These are phyloP conservation scores for Tanozyma kutaoensis DNA, from an alignment of 805 yeast genomes.

Conservation along the genomic window DNA sequence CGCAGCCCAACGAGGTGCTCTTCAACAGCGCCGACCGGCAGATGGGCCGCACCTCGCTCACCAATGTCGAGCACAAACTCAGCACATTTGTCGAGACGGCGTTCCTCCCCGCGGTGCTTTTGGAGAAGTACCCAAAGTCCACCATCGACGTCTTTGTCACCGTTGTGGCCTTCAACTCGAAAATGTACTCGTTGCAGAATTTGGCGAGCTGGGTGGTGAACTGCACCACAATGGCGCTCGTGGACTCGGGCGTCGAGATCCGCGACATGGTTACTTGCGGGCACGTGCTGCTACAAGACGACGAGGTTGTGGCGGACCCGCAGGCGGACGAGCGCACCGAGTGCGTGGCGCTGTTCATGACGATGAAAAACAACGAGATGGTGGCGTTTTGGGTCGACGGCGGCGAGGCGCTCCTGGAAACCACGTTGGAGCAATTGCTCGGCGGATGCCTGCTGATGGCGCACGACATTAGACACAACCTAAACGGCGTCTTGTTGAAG, in stretches of 20 bases:
- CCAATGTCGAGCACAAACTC: conserved; percentile 31
- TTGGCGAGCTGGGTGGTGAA: conserved; percentile 42
- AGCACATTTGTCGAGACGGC: conserved; percentile 40
- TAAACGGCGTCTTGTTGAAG: conserved; percentile 29
- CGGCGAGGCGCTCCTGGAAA: conserved; percentile 10
- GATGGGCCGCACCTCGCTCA: conserved; percentile 19
- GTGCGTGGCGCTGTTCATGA: conserved; percentile 34
- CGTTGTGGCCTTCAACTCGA: conserved; percentile 34
- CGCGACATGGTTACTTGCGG: conserved; percentile 67
- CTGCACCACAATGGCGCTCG: conserved; percentile 58
- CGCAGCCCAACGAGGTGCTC: conserved; percentile 22
- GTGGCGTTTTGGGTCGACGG: conserved; percentile 45
- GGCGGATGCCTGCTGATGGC: conserved; percentile 33
- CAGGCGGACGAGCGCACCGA: too few species aligned
- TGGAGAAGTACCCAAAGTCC: conserved; percentile 79
- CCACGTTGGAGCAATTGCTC: conserved; percentile 13
- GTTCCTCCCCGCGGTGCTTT: conserved; percentile 37
- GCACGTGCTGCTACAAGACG: too few species aligned
- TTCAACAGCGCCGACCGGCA: conserved; percentile 11
- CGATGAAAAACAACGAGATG: conserved; percentile 41
- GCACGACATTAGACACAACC: conserved; percentile 24
- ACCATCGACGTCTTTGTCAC: conserved; percentile 69
- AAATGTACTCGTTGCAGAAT: conserved; percentile 17
- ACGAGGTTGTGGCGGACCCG: too few species aligned
- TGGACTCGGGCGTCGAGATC: conserved; percentile 76